Evolutionary conservation across 2,329 filamentous ascomycete species (phyloP).

Genomic region (Aspergillus proliferans): DNA sequence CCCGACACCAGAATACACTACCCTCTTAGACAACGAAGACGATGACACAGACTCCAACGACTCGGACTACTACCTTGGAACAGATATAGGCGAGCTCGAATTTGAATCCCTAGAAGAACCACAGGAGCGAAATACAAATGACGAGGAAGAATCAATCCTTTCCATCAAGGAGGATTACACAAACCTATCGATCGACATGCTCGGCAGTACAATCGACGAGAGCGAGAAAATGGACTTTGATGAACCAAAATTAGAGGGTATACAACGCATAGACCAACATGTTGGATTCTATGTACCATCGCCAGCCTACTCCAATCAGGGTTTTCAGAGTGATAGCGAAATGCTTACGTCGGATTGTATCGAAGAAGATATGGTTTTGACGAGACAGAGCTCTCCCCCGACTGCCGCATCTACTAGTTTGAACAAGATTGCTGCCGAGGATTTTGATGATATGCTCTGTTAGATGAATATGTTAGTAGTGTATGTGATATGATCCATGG

Average conservation of each 20-base stretch:
- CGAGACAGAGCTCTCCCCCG: too few relatives aligned
- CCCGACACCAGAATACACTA: background rate
- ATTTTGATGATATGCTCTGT: conserved; percentile 7
- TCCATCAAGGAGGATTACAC: background rate
- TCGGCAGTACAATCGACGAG: background rate
- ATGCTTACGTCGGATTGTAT: conserved; percentile 2
- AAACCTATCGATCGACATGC: background rate
- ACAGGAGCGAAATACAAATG: background rate
- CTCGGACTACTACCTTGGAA: background rate
- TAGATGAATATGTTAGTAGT: background rate
- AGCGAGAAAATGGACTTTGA: background rate
- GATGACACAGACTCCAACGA: background rate
- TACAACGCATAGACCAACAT: background rate
- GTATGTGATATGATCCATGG: too few relatives aligned
- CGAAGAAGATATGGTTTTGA: background rate
- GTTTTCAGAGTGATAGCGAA: conserved; percentile 1
- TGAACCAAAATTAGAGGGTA: background rate
- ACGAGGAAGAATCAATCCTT: background rate
- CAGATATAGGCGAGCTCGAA: background rate
- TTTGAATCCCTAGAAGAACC: background rate
- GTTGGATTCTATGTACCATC: background rate
- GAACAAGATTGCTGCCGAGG: background rate
- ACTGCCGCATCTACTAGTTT: background rate
- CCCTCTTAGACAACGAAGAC: conserved; percentile 2
- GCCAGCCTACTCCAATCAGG: background rate